These are phyloP conservation scores for Penicillium sp. DNA, from an alignment of 2,329 filamentous ascomycete species.

Conservation along the genomic window DNA sequence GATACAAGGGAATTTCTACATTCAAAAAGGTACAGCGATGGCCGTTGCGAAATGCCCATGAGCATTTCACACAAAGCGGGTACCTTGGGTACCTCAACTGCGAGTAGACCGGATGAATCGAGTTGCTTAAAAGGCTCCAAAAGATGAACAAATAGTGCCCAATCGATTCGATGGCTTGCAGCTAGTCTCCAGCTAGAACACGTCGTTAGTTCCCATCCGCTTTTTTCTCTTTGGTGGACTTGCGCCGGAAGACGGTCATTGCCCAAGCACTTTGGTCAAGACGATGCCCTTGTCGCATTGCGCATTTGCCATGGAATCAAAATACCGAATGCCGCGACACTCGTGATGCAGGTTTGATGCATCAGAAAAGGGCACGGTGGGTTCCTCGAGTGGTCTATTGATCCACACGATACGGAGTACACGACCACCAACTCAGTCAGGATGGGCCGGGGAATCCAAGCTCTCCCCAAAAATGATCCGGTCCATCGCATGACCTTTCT, in stretches of 20 bases:
- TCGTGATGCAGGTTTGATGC: conserved; percentile 1
- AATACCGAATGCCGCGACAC: conserved; percentile 15
- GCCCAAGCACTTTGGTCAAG: conserved; percentile 3
- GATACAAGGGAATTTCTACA: not conserved
- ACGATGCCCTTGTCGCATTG: conserved; percentile 23
- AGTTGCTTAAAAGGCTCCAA: not conserved
- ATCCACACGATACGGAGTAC: not conserved
- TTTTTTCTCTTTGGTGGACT: not conserved
- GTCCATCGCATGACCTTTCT: conserved; percentile 23
- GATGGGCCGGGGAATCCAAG: not conserved
- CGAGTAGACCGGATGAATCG: not conserved
- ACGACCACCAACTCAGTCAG: not conserved
- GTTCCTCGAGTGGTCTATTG: not conserved
- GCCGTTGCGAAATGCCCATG: not conserved
- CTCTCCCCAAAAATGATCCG: not conserved
- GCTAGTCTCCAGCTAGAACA: conserved; percentile 11
- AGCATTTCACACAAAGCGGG: conserved; percentile 3
- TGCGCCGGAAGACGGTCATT: not conserved
- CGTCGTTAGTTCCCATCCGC: conserved; percentile 6
- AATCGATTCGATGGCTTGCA: conserved; percentile 9
- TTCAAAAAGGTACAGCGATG: not conserved
- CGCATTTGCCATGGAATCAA: not conserved
- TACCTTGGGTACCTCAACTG: conserved; percentile 2
- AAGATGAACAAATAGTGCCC: conserved; percentile 9
- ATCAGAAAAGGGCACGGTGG: conserved; percentile 10